Base-by-base conservation (phyloP, 2,329 filamentous ascomycete species). In the Xylaria sp. region DNA sequence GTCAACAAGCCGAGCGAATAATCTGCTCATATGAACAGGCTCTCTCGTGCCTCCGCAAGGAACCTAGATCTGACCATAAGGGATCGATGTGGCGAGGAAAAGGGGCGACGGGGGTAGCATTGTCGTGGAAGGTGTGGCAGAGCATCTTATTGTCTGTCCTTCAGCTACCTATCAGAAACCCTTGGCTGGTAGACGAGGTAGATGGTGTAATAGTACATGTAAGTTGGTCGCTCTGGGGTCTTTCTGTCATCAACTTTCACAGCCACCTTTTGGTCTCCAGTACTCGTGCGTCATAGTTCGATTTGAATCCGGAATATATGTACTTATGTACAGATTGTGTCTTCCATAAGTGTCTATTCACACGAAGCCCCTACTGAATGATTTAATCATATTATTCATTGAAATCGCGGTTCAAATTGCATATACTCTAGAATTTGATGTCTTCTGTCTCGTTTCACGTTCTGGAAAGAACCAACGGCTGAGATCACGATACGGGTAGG, bases 231-330 rank as follows among this genome's bases (percentile, higher is more conserved):
- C 12, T 8, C 32, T 36, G 32, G 36, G 64, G 39, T 41, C 23
- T 63, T 64, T 60, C 63, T 67, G 60, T 64, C 55, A 60, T 67
- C 60, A 7, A 28, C 45, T 32, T 36, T 56, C 65, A 67, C 60
- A 67, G 65, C 65, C 65, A 63, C 65, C 30, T 39, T 39, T 39
- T 39, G n/a, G 36, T 53, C 65, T 63, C 65, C 58, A 52, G 18
- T 36, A 59, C 10, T 25, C 46, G 45, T 60, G 65, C 65, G 65
- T 60, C 65, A 67, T 67, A 60, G 58, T 36, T 23, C 15, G 58
- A 32, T 60, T 45, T 34, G 55, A 28, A 52, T 28, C 57, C 18
- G 20, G 56, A 39, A 43, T 55, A 23, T 23, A 13, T 46, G 30
- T 5, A n/a, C n/a, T n/a, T n/a, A n/a, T n/a, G n/a, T n/a, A n/a